Base-by-base conservation (phyloP, 371 early-diverging fungal species). In the Amoeboaphelidium protococcarum region DNA sequence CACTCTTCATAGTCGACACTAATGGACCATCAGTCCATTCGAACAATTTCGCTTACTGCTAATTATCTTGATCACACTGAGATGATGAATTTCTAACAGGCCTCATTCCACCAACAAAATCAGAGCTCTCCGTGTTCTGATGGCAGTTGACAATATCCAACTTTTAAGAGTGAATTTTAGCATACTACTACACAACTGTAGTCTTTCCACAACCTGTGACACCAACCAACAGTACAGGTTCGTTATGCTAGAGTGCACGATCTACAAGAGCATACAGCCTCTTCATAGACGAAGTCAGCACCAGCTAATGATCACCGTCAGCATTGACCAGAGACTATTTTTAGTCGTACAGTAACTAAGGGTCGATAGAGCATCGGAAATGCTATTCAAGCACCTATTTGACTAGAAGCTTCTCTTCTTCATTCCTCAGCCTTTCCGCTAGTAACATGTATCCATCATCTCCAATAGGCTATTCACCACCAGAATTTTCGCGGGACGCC, bases 171-270 rank as follows among this genome's bases (percentile, higher is more conserved):
- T 68, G 64, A 23, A 74, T 56, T 13, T 65, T 53, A 0, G 92
- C 76, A 19, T 94, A 57, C 66, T 91, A 72, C 59, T 99, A 90
- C 59, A 89, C 87, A 10, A 98, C 85, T 13, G 90, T 92, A 1
- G 99, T 98, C 62, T 99, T 99, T 47, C 99, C 99, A 59, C 91
- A 88, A 16, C 99, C 99, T 6, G 99, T 97, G 56, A 94, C 97
- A 44, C 99, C 99, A 1, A 99, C 88, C 3, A 99, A 70, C 20
- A 99, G 61, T 21, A 98, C 82, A 20, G 97, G 94, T 57, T 99
- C 99, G 41, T 76, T 71, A 62, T 77, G 71, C 44, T 67, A 56
- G 47, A 91, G 62, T 47, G 87, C 85, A 31, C 74, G 69, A 20
- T 76, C 70, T 3, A 94, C 83, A 26, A 95, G 65, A 23, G 79